These are phyloP conservation scores for Antrodiella citrinella DNA, from an alignment of 768 basidiomycete genomes.

Conservation along the genomic window DNA sequence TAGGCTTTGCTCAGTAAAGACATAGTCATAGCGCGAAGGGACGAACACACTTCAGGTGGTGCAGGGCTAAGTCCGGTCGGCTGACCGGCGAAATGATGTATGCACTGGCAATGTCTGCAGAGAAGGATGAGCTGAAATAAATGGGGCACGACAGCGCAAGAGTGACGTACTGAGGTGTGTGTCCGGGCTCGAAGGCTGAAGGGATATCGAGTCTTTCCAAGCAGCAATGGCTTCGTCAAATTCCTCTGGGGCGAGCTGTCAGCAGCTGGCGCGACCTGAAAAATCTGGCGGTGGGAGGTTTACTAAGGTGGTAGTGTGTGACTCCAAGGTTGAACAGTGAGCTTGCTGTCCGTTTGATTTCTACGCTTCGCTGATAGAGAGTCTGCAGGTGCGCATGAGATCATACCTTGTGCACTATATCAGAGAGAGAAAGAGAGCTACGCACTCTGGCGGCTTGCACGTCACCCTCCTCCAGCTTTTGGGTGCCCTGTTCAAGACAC, in stretches of 20 bases:
- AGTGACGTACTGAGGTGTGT: constrained; percentile 71
- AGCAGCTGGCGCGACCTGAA: constrained; percentile 2
- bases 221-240: constrained; percentile 78
- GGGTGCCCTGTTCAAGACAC: constrained; percentile 77
- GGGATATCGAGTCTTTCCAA: constrained; percentile 77
- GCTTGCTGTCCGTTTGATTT: constrained; percentile 73
- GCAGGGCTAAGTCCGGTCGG: constrained; percentile 79
- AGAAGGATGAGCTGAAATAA: constrained; percentile 16
- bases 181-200: constrained; percentile 80
- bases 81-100: constrained; percentile 77
- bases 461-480: constrained; percentile 81
- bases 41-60: constrained; percentile 63
- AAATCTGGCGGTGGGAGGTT: constrained; percentile 20
- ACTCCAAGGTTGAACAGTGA: constrained; percentile 85
- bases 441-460: constrained; percentile 62
- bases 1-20: constrained; percentile 13
- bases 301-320: constrained; percentile 84
- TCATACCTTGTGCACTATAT: neutral
- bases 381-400: constrained; percentile 14
- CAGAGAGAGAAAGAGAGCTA: neutral
- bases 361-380: constrained; percentile 69
- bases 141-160: constrained; percentile 5
- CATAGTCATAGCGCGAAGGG: constrained; percentile 20
- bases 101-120: constrained; percentile 78
- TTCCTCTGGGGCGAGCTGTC: constrained; percentile 48